A percentile compares a stretch with the other conserved stretches of the same genome.
phyloP scores from a whole-genome alignment of 2,329 filamentous ascomycete species.

The Claviceps arundinis region DNA sequence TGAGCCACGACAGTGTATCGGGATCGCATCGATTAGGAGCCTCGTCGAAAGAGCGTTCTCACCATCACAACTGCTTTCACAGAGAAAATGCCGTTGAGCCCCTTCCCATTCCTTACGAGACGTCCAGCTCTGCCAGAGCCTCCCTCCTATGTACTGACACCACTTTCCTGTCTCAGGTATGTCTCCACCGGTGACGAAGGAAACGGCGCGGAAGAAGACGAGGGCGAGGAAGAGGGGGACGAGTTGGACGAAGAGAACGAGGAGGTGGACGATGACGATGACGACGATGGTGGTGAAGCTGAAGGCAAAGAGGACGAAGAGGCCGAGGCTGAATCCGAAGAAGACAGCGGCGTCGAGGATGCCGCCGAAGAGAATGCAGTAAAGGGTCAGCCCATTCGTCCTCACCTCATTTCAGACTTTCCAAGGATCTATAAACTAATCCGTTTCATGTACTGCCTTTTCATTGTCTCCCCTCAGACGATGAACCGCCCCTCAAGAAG shows the following conservation, averaged over 20 bases:
- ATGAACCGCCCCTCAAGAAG: conserved; percentile 37
- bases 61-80: background rate
- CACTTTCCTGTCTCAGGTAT: conserved; percentile 16
- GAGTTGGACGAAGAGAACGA: conserved; percentile 24
- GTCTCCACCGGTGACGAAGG: conserved; percentile 26
- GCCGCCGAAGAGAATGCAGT: conserved; percentile 18
- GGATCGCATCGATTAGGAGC: background rate
- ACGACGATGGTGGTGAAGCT: conserved; percentile 16
- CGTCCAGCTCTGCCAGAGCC: background rate
- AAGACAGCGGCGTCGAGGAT: conserved; percentile 6
- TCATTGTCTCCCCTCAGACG: conserved; percentile 12
- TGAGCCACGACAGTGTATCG: background rate
- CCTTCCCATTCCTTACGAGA: background rate
- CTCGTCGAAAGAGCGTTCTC: background rate
- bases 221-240: conserved; percentile 25
- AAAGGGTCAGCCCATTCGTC: conserved; percentile 17
- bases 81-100: background rate
- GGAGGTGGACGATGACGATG: conserved; percentile 20
- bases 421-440: background rate
- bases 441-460: background rate
- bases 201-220: conserved; percentile 26
- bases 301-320: conserved; percentile 11
- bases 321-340: conserved; percentile 8
- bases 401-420: background rate
- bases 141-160: background rate